Evolutionary conservation across 106 monocot genomes (phyloP), one percentile per base, ranked within the genome.

Genomic region (Narthecium ossifragum): DNA sequence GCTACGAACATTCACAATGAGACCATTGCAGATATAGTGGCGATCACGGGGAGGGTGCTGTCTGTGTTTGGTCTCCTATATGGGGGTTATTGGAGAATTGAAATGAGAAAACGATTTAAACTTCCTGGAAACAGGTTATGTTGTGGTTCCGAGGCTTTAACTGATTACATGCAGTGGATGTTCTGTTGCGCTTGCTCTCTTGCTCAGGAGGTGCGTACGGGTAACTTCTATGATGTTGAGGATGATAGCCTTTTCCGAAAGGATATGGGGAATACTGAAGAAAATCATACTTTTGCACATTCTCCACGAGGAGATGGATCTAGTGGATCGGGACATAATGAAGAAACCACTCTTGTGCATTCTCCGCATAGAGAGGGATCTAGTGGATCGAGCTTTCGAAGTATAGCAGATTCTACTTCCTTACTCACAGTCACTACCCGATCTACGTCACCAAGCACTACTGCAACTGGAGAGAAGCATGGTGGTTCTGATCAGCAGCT

Each of bases 141-240:
- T 18, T 70, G 67, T 39, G 75, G 64, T n/a, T 63, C 20, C 26
- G 29, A 68, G 0, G 18, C 60, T 2, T 45, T 73, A 13, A 74
- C 69, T 6, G 84, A 84, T 49, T 84, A 54, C 50, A 18, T 64
- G 7, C 63, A 63, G 27, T 84, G 84, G 83, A 40, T 73, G 11
- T 68, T 84, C 27, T 84, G 83, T 34, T 75, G 75, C 62, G 20
- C 75, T 8, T 84, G 83, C 29, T 61, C 75, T 21, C 23, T 84
- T 1, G 84, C 84, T 18, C 84, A 79, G 65, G 84, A 84, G 51
- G 79, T 84, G 10, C 31, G 84, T 31, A 84, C 84, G 4, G 84
- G 53, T 4, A 80, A 80, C 30, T 80, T 72, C 12, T 84, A 79
- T 20, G 75, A 79, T 15, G 48, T 79, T 8, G 75, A 67, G 48